phyloP scores from a whole-genome alignment of 345 rosid species.

The Odontarrhena argentea region DNA sequence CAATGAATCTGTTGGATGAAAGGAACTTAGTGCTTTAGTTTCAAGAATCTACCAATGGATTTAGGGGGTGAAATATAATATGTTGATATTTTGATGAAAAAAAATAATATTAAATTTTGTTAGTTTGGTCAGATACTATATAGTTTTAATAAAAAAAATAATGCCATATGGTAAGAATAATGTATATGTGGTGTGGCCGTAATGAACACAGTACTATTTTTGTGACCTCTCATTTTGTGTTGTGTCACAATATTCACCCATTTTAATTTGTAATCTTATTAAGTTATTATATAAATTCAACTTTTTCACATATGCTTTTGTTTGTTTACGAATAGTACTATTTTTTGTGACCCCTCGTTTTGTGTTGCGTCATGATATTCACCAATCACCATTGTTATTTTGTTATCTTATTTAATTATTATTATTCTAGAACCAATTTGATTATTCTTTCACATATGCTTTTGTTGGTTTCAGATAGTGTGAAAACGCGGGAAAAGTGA shows the following conservation, averaged over 20 bases:
- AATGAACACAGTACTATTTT: slow-evolving; percentile 26
- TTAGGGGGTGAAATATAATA: neutral
- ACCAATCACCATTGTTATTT: slow-evolving; percentile 10
- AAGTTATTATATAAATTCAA: neutral
- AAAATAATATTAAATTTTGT: neutral
- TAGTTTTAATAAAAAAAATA: neutral
- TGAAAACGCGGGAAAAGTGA: slow-evolving; percentile 41
- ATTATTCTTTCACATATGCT: slow-evolving; percentile 2
- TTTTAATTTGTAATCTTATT: neutral
- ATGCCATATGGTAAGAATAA: neutral
- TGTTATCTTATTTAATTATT: neutral
- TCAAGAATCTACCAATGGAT: neutral
- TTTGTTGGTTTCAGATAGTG: slow-evolving; percentile 32
- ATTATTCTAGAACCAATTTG: neutral
- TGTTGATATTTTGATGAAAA: slow-evolving; percentile 2
- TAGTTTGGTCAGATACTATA: slow-evolving; percentile 2
- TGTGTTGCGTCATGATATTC: slow-evolving; percentile 26
- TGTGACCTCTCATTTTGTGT: neutral
- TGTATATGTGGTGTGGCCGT: slow-evolving; percentile 33
- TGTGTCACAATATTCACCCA: neutral
- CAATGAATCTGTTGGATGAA: too few relatives aligned
- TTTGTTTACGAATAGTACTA: slow-evolving; percentile 12
- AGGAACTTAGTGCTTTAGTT: neutral
- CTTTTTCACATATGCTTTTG: slow-evolving; percentile 11
- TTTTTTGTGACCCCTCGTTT: slow-evolving; percentile 24